Evolutionary conservation across 2,329 filamentous ascomycete genomes (phyloP).

Genomic region (Escovopsis weberi): DNA sequence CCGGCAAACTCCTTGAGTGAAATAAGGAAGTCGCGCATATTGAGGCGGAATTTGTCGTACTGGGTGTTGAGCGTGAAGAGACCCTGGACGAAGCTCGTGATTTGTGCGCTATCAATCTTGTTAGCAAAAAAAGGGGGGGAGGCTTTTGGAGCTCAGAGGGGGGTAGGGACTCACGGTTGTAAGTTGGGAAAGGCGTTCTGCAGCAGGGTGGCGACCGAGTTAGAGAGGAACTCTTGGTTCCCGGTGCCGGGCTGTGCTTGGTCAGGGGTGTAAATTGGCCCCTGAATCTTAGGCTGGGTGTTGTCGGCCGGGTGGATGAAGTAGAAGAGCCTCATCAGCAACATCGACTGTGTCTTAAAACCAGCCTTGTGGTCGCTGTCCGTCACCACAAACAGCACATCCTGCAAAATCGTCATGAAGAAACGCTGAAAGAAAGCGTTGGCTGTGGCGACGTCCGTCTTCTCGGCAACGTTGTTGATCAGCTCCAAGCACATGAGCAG

Average conservation of each 20-base stretch:
- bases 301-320: slow-evolving; percentile 65
- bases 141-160: neutral
- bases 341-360: slow-evolving; percentile 93
- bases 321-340: slow-evolving; percentile 91
- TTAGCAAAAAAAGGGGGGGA: slow-evolving; percentile 23
- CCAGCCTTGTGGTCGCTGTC: slow-evolving; percentile 98
- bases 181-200: slow-evolving; percentile 89
- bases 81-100: slow-evolving; percentile 77
- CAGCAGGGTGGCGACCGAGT: slow-evolving; percentile 73
- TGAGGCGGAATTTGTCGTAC: slow-evolving; percentile 87
- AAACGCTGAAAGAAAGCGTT: slow-evolving; percentile 98
- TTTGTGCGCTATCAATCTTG: slow-evolving; percentile 51
- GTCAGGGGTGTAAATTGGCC: slow-evolving; percentile 75
- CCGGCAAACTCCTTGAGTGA: slow-evolving; percentile 93
- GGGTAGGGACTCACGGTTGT: slow-evolving; percentile 51
- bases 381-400: slow-evolving; percentile 95
- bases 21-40: slow-evolving; percentile 92
- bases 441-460: slow-evolving; percentile 71
- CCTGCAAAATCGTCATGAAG: slow-evolving; percentile 88
- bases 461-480: slow-evolving; percentile 92
- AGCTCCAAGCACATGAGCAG: slow-evolving; percentile 97
- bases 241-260: slow-evolving; percentile 71
- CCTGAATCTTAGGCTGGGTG: slow-evolving; percentile 68
- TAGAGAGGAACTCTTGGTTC: slow-evolving; percentile 81
- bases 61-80: slow-evolving; percentile 80